Evolutionary conservation across 2,329 filamentous ascomycete species (phyloP).

Genomic region (Hypomyces rosellus): DNA sequence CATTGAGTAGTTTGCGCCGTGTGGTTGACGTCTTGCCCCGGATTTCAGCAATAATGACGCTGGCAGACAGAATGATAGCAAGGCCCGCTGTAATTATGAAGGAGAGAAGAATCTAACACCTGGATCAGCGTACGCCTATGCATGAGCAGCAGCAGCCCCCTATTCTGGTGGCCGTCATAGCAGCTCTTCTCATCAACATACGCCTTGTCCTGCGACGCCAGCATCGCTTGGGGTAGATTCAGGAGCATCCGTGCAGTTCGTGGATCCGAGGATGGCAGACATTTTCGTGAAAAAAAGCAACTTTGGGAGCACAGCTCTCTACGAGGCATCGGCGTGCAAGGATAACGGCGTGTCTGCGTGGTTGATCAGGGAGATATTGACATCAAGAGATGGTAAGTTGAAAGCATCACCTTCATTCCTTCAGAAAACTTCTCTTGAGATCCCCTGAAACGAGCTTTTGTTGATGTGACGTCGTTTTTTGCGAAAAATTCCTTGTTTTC

Average conservation of each 20-base stretch:
- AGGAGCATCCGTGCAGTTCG: slow-evolving; percentile 37
- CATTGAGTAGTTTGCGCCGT: slow-evolving; percentile 56
- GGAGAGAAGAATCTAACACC: slow-evolving; percentile 51
- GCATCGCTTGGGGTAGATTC: slow-evolving; percentile 43
- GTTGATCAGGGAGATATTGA: background rate
- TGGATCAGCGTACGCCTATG: background rate
- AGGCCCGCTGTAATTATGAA: slow-evolving; percentile 59
- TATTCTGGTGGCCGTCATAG: background rate
- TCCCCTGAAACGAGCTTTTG: too few relatives aligned
- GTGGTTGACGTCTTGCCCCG: slow-evolving; percentile 45
- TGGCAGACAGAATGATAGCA: slow-evolving; percentile 47
- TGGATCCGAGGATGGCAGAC: background rate
- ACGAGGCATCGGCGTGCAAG: background rate
- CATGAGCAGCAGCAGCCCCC: background rate
- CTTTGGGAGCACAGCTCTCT: background rate
- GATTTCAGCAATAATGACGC: slow-evolving; percentile 51
- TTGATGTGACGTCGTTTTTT: too few relatives aligned
- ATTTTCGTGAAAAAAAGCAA: background rate
- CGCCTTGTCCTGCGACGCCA: slow-evolving; percentile 51
- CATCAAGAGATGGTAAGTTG: background rate
- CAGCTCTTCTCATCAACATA: slow-evolving; percentile 26
- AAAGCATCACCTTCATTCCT: too few relatives aligned
- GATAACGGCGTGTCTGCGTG: too few relatives aligned
- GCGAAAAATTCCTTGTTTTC: background rate
- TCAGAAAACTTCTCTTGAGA: too few relatives aligned